Base-by-base conservation (phyloP, 768 basidiomycete genomes). In the Leccinum variicolor region DNA sequence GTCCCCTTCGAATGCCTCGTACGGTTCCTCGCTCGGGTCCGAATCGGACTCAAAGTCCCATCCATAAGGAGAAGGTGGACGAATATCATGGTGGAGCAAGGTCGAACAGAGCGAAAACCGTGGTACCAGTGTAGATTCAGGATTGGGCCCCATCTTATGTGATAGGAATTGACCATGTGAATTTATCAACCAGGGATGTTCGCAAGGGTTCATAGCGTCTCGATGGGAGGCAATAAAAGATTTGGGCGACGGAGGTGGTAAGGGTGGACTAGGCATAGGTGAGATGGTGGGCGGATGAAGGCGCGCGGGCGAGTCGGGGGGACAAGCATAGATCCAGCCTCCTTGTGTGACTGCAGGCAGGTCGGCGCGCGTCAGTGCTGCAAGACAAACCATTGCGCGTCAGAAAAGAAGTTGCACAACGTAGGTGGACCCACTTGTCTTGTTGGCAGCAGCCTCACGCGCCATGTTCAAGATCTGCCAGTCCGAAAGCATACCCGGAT, bases 111-210 rank as follows among this genome's bases (percentile, higher is more conserved):
- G 76, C 5, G 81, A 78, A 61, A 87, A 86, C 23, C 80, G 76
- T 0, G 84, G 85, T 0, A 82, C 63, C 60, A 84, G 64, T 1
- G 62, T 67, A 1, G 19, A 48, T 53, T 77, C 74, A 1, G 84
- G 81, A 2, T 54, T 52, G 0, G 84, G 83, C 2, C 84, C 85
- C 4, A 49, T 53, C 13, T 75, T 68, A 49, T 81, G 76, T 0
- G 79, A 75, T 19, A 85, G 73, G 62, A 81, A 83, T 53, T 81
- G 79, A 0, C 82, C 83, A 60, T 85, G 83, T 0, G 77, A 72
- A 3, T 53, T 54, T 34, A 78, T 54, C 31, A 73, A 58, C 14
- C 63, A 62, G 1, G 77, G 77, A 53, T 77, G 66, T 26, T 46
- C 28, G 57, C 77, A 78, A 0, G 76, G 72, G 52, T 76, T 54